phyloP scores from a whole-genome alignment of 2,329 filamentous ascomycete species.

The Davidsoniella australis region DNA sequence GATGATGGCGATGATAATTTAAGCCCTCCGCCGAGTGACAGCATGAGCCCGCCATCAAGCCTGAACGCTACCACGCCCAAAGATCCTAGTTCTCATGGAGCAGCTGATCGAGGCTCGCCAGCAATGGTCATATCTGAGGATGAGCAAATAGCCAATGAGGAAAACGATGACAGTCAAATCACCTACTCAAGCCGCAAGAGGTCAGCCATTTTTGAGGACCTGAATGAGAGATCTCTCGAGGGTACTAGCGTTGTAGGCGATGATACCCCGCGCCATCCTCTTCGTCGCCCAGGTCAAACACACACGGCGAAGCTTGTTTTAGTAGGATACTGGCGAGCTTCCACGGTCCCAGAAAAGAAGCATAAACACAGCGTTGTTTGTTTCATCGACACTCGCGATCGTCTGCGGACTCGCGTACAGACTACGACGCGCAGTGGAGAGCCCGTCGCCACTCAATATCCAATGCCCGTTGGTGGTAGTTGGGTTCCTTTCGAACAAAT shows the following conservation, averaged over 20 bases:
- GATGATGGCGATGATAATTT: conserved; percentile 21
- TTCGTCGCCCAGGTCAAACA: conserved; percentile 9
- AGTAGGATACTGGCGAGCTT: conserved; percentile 45
- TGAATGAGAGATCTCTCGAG: background rate
- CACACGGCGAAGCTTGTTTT: conserved; percentile 27
- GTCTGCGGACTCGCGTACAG: conserved; percentile 10
- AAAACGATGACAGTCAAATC: background rate
- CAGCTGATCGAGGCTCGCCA: conserved; percentile 21
- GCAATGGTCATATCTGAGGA: conserved; percentile 20
- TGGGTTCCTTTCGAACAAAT: conserved; percentile 48
- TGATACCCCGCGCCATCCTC: conserved; percentile 1
- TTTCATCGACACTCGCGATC: conserved; percentile 36
- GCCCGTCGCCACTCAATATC: conserved; percentile 27
- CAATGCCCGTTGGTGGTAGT: conserved; percentile 41
- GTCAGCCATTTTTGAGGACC: conserved; percentile 1
- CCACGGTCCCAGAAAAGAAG: conserved; percentile 28
- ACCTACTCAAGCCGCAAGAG: conserved; percentile 8
- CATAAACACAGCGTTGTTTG: conserved; percentile 43
- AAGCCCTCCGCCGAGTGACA: conserved; percentile 24
- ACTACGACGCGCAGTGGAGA: conserved; percentile 29
- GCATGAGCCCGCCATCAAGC: conserved; percentile 24
- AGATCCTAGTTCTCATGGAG: conserved; percentile 36
- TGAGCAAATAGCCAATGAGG: conserved; percentile 18
- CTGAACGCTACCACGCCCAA: conserved; percentile 25
- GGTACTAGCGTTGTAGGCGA: conserved; percentile 1